Conservation (phyloP, 306 rosid species). For the Vachellia collinsii region DNA sequence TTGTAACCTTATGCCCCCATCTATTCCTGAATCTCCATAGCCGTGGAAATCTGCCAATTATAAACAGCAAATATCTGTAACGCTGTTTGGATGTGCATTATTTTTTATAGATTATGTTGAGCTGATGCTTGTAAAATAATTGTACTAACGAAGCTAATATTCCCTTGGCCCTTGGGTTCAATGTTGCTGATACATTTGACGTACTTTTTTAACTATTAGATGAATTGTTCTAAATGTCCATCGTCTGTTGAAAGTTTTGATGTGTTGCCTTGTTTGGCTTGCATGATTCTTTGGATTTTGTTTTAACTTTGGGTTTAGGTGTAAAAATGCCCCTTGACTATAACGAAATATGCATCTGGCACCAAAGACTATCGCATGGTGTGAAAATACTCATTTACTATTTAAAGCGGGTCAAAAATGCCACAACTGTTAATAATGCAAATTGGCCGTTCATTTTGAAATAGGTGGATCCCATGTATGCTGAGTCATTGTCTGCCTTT, state of each 20-base stretch:
- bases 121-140: constrained; percentile 23
- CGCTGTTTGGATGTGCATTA: constrained; percentile 34
- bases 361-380: no score
- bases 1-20: neutral
- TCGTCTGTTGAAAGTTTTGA: no score
- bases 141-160: constrained; percentile 24
- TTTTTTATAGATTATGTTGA: constrained; percentile 30
- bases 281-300: neutral
- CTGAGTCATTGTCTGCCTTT: no score
- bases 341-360: no score
- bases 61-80: constrained; percentile 19
- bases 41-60: neutral
- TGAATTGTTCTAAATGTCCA: no score
- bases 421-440: no score
- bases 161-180: neutral
- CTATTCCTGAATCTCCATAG: constrained; percentile 18
- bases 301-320: neutral
- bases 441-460: no score
- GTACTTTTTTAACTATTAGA: neutral
- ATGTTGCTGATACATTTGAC: neutral
- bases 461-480: no score
- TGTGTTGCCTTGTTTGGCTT: no score
- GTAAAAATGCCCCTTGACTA: no score
- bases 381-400: no score
- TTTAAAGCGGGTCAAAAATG: no score